Evolutionary conservation across 345 rosid species (phyloP), one percentile per base, ranked within the genome.

Genomic region (Ceriops tagal): DNA sequence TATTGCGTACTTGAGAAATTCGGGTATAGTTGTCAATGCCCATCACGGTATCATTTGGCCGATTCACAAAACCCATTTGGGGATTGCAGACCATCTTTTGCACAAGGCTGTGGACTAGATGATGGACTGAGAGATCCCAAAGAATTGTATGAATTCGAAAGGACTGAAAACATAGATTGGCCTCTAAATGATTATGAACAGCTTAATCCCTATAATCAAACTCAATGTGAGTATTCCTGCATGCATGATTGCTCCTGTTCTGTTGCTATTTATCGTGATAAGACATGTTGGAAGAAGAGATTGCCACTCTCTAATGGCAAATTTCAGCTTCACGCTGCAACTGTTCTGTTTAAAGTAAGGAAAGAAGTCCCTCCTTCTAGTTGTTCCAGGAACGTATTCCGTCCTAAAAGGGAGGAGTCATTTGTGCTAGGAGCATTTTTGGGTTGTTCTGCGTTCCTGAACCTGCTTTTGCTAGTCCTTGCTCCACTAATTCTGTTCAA

Each of bases 231-330:
- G 26, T 60, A 15, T 30, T 68, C 79, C n/a, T 82, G 85, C 75
- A 67, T 79, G 72, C 62, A 31, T 0, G 85, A 82, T 63, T 82
- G 82, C 53, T 28, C 68, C 34, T 82, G 85, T 68, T 77, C 64
- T 27, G 82, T 73, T 21, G 82, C 72, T 11, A 30, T 58, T 59
- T 59, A 1, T n/a, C 26, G 31, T 59, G 1, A 1, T 6, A 0
- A 5, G 8, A 5, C 0, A 0, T 68, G 72, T 59, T 68, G 72
- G 72, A 68, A 68, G 65, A 68, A 68, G 32, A 68, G 58, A n/a
- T 3, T 47, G 6, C 72, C 72, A 9, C 49, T 68, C 13, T 35
- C 46, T 7, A 68, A 68, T 39, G 71, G 71, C 15, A 37, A 58
- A 58, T 0, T 0, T 0, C 30, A 26, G 30, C 16, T n/a, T n/a